Percentiles rank a stretch among this genome's conserved stretches.
These are phyloP conservation scores for Clavispora fructus DNA, from an alignment of 805 yeast species.

Conservation along the genomic window DNA sequence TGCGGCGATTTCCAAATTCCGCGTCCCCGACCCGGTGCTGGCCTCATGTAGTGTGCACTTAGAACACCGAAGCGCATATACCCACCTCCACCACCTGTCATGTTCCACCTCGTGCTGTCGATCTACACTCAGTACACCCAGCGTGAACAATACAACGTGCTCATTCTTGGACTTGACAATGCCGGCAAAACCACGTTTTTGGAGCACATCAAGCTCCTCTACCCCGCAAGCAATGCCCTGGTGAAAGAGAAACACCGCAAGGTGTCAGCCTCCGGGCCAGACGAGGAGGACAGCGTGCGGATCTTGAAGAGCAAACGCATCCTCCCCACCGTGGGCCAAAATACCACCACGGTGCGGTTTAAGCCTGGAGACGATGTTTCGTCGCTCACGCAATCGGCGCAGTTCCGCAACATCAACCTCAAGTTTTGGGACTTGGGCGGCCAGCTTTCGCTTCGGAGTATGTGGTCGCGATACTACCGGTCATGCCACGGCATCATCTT, in stretches of 20 bases:
- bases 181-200: constrained; percentile 79
- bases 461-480: constrained; percentile 85
- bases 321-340: constrained; percentile 94
- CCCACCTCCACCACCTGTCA: constrained; percentile 5
- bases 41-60: neutral
- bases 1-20: too few relatives aligned
- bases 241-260: constrained; percentile 11
- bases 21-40: too few relatives aligned
- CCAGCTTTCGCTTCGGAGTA: constrained; percentile 71
- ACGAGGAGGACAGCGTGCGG: constrained; percentile 16
- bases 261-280: too few relatives aligned
- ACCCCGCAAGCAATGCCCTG: constrained; percentile 23
- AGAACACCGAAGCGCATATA: neutral
- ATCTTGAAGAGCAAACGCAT: constrained; percentile 50
- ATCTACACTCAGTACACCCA: constrained; percentile 41
- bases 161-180: constrained; percentile 87
- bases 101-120: constrained; percentile 43
- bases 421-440: constrained; percentile 98
- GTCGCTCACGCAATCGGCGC: constrained; percentile 27
- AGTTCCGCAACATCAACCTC: constrained; percentile 44
- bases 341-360: constrained; percentile 44
- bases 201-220: constrained; percentile 36
- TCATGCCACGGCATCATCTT: constrained; percentile 90
- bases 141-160: constrained; percentile 41
- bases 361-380: constrained; percentile 24